phyloP scores from a whole-genome alignment of 306 rosid genomes.

The Ziziphus jujuba region DNA sequence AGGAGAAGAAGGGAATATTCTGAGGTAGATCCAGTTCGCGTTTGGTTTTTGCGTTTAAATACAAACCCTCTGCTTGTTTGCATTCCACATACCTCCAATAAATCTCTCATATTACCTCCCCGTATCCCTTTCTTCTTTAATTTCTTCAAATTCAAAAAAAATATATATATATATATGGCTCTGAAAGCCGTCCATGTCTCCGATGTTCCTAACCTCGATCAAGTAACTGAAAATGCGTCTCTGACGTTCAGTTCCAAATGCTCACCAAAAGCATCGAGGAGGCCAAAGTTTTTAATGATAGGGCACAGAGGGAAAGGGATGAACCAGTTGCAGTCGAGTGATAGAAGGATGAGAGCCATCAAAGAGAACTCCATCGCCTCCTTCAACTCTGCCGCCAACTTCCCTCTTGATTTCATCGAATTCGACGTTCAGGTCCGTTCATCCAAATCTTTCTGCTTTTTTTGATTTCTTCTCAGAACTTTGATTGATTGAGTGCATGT shows the following conservation, averaged over 20 bases:
- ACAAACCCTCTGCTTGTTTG: not conserved
- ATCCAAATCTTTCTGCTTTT: not conserved
- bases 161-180: no score
- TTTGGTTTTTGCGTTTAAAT: not conserved
- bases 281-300: constrained; percentile 44
- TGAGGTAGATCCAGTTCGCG: constrained; percentile 11
- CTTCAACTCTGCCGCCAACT: constrained; percentile 47
- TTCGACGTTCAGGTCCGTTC: constrained; percentile 57
- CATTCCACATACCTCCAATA: not conserved
- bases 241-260: constrained; percentile 28
- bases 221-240: constrained; percentile 44
- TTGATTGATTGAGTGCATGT: not conserved
- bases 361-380: constrained; percentile 56
- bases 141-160: no score
- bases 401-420: constrained; percentile 51
- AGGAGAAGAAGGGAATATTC: constrained; percentile 5
- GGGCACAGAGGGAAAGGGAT: constrained; percentile 62
- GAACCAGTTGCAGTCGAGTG: constrained; percentile 52
- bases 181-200: constrained; percentile 57
- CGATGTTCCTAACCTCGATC: constrained; percentile 56
- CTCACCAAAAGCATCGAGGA: constrained; percentile 30
- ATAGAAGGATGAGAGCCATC: constrained; percentile 42
- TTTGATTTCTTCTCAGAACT: not conserved
- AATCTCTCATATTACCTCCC: not conserved
- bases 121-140: not conserved